These are phyloP conservation scores for Quercus engelmannii DNA, from an alignment of 306 rosid genomes.

Conservation along the genomic window DNA sequence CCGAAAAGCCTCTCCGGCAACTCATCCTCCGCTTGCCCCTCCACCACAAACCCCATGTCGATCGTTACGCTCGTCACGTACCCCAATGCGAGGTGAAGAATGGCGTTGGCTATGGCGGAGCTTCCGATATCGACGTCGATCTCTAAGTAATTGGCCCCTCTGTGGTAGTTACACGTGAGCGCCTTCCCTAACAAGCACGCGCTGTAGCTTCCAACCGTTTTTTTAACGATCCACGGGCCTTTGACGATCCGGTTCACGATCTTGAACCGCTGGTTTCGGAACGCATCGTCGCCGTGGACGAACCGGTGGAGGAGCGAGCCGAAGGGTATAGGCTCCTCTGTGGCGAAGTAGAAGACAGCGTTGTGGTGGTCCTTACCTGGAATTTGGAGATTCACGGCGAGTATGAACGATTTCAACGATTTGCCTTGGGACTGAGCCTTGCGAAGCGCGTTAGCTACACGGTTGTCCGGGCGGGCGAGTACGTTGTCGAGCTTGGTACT, in stretches of 20 bases:
- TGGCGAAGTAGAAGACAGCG: constrained; percentile 80
- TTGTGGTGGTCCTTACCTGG: constrained; percentile 90
- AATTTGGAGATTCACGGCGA: constrained; percentile 80
- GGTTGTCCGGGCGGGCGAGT: constrained; percentile 73
- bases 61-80: constrained; percentile 75
- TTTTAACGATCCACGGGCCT: constrained; percentile 93
- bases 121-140: constrained; percentile 91
- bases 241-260: constrained; percentile 90
- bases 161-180: constrained; percentile 76
- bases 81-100: constrained; percentile 75
- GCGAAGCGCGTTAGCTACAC: constrained; percentile 49
- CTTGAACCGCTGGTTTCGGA: constrained; percentile 83
- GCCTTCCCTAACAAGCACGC: constrained; percentile 89
- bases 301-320: constrained; percentile 72
- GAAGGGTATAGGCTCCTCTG: constrained; percentile 62
- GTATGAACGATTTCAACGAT: constrained; percentile 63
- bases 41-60: constrained; percentile 91
- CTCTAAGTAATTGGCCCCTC: constrained; percentile 71
- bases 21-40: constrained; percentile 82
- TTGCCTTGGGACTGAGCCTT: constrained; percentile 51
- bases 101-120: constrained; percentile 79
- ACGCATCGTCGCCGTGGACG: constrained; percentile 69
- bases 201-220: constrained; percentile 76
- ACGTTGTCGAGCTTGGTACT: constrained; percentile 70
- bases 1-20: constrained; percentile 79